These are phyloP conservation scores for Apiotrichum siamense DNA, from an alignment of 1,284 basidiomycete genomes.

Conservation along the genomic window DNA sequence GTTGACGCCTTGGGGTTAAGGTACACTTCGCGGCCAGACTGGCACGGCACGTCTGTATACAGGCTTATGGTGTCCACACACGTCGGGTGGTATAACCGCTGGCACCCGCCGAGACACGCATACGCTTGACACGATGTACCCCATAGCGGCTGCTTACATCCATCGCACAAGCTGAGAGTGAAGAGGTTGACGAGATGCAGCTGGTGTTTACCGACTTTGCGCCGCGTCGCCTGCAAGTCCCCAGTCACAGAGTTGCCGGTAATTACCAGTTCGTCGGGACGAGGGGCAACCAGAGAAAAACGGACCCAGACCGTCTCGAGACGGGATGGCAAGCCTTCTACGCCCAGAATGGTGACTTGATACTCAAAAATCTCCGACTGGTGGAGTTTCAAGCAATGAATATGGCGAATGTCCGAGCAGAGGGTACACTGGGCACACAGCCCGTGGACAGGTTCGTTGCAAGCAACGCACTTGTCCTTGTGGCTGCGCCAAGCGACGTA, in stretches of 20 bases:
- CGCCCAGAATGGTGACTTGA: conserved; percentile 18
- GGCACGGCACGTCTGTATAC: conserved; percentile 46
- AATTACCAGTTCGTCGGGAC: conserved; percentile 26
- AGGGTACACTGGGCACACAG: conserved; percentile 33
- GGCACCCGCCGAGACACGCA: conserved; percentile 57
- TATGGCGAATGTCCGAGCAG: conserved; percentile 29
- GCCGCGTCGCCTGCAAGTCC: conserved; percentile 8
- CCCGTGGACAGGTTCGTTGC: conserved; percentile 24
- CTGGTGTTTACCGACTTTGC: conserved; percentile 28
- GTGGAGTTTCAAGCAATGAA: conserved; percentile 26
- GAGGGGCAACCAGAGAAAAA: conserved; percentile 23
- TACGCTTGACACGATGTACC: conserved; percentile 59
- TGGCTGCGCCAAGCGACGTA: conserved; percentile 34
- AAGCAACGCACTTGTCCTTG: conserved; percentile 15
- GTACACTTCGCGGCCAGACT: conserved; percentile 38
- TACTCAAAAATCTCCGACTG: conserved; percentile 22
- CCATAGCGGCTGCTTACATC: conserved; percentile 66
- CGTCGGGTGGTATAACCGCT: conserved; percentile 56
- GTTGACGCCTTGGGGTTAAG: conserved; percentile 22
- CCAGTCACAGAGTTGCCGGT: conserved; percentile 9
- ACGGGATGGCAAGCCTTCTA: background rate
- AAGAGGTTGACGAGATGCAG: conserved; percentile 58
- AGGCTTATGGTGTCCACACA: conserved; percentile 49
- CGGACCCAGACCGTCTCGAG: conserved; percentile 18
- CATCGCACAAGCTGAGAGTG: conserved; percentile 61